Evolutionary conservation across 2,329 filamentous ascomycete genomes (phyloP).

Genomic region (Paraconiothyrium brasiliense): DNA sequence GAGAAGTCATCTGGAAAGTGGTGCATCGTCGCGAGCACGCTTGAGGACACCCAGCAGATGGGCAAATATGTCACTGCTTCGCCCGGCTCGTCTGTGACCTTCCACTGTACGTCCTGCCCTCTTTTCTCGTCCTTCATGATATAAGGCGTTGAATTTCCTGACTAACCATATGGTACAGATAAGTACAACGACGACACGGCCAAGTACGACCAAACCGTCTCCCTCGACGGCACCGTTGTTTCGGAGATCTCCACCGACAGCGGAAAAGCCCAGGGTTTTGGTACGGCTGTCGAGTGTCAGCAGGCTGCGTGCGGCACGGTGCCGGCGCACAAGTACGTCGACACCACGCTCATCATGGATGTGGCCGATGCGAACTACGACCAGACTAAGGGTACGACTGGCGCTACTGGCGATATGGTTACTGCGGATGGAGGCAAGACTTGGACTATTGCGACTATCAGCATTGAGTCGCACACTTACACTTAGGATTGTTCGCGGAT

Average conservation of each 20-base stretch:
- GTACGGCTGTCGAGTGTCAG: slow-evolving; percentile 10
- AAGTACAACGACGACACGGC: slow-evolving; percentile 10
- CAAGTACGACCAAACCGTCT: slow-evolving; percentile 4
- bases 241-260: slow-evolving; percentile 4
- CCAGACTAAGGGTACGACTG: background rate
- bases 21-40: slow-evolving; percentile 10
- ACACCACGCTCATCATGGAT: slow-evolving; percentile 4
- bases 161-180: background rate
- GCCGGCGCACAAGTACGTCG: slow-evolving; percentile 3
- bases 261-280: slow-evolving; percentile 4
- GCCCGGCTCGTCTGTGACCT: slow-evolving; percentile 1
- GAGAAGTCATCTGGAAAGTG: slow-evolving; percentile 7
- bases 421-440: slow-evolving; percentile 14
- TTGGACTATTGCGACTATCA: slow-evolving; percentile 5
- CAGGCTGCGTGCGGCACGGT: slow-evolving; percentile 7
- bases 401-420: slow-evolving; percentile 2
- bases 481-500: background rate
- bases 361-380: slow-evolving; percentile 5
- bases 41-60: slow-evolving; percentile 3
- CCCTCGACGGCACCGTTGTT: background rate
- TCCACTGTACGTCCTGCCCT: background rate
- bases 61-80: slow-evolving; percentile 2
- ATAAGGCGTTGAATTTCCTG: background rate
- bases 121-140: background rate
- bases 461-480: slow-evolving; percentile 1